Evolutionary conservation across 352 stramenopile genomes (phyloP).

Genomic region (Phytopythium montanum): DNA sequence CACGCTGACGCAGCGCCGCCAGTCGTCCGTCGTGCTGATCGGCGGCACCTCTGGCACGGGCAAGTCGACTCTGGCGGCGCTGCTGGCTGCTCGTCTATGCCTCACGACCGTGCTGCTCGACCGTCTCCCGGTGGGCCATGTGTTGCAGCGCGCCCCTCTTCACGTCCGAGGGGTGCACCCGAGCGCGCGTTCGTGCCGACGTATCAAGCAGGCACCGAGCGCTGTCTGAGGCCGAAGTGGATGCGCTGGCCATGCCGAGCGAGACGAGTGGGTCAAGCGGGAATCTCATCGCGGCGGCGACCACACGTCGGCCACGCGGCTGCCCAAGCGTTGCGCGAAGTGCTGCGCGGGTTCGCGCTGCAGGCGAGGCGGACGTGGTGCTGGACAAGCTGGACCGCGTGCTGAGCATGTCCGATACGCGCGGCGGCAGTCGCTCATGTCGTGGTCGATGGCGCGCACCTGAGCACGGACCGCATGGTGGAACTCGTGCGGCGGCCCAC

Average conservation of each 20-base stretch:
- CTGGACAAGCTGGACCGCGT: slow-evolving; percentile 82
- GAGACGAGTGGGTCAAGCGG: slow-evolving; percentile 4
- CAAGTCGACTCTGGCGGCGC: slow-evolving; percentile 82
- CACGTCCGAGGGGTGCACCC: slow-evolving; percentile 76
- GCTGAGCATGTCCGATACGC: slow-evolving; percentile 84
- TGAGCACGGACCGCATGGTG: slow-evolving; percentile 82
- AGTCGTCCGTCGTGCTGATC: slow-evolving; percentile 85
- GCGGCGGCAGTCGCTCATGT: slow-evolving; percentile 77
- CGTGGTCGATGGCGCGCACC: slow-evolving; percentile 82
- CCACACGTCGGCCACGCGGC: slow-evolving; percentile 65
- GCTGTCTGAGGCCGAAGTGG: slow-evolving; percentile 42
- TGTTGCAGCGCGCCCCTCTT: slow-evolving; percentile 74
- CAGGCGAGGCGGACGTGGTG: slow-evolving; percentile 78
- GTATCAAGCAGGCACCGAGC: slow-evolving; percentile 85
- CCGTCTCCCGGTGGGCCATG: slow-evolving; percentile 83
- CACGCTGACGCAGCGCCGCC: slow-evolving; percentile 84
- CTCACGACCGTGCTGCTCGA: slow-evolving; percentile 83
- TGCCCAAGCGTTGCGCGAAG: slow-evolving; percentile 84
- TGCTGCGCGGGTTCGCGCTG: slow-evolving; percentile 78
- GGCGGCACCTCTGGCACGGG: slow-evolving; percentile 82
- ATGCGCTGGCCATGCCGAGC: slow-evolving; percentile 33
- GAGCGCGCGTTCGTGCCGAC: slow-evolving; percentile 83
- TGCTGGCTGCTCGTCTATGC: slow-evolving; percentile 67
- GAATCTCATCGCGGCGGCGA: slow-evolving; percentile 18
- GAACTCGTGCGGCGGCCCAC: slow-evolving; percentile 64